Conservation (phyloP, 2,329 filamentous ascomycete species). For the Alternaria metachromatica region DNA sequence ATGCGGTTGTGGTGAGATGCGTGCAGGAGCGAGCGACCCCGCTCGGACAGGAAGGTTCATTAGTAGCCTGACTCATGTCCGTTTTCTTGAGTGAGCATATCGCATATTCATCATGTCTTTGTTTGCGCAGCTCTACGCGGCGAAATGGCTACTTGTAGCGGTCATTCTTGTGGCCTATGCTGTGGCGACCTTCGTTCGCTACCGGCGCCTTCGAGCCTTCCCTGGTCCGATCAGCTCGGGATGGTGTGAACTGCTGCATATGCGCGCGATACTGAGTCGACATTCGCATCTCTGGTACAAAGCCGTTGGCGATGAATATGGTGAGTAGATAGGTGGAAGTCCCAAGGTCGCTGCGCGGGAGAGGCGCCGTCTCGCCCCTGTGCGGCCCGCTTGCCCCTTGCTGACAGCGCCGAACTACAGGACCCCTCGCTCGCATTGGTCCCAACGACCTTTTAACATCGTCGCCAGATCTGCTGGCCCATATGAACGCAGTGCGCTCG, state of each 20-base stretch:
- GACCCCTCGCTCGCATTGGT: constrained; percentile 52
- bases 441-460: constrained; percentile 58
- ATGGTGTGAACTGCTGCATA: constrained; percentile 34
- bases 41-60: not conserved
- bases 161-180: constrained; percentile 8
- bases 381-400: not conserved
- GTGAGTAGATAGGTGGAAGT: constrained; percentile 14
- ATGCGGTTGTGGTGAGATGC: not conserved
- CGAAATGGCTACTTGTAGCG: constrained; percentile 15
- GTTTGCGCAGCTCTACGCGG: constrained; percentile 11
- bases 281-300: constrained; percentile 28
- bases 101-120: constrained; percentile 6
- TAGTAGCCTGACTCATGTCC: not conserved
- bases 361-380: not conserved
- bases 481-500: constrained; percentile 50
- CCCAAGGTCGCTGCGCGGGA: not conserved
- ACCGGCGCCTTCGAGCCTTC: constrained; percentile 25
- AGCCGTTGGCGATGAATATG: constrained; percentile 31
- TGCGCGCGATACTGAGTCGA: constrained; percentile 17
- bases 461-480: constrained; percentile 53
- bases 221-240: constrained; percentile 30
- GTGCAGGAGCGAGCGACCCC: not conserved
- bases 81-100: not conserved
- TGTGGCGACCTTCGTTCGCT: constrained; percentile 18
- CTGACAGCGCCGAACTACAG: constrained; percentile 19